Base-by-base conservation (phyloP, 306 rosid species). In the Acacia acuminata region DNA sequence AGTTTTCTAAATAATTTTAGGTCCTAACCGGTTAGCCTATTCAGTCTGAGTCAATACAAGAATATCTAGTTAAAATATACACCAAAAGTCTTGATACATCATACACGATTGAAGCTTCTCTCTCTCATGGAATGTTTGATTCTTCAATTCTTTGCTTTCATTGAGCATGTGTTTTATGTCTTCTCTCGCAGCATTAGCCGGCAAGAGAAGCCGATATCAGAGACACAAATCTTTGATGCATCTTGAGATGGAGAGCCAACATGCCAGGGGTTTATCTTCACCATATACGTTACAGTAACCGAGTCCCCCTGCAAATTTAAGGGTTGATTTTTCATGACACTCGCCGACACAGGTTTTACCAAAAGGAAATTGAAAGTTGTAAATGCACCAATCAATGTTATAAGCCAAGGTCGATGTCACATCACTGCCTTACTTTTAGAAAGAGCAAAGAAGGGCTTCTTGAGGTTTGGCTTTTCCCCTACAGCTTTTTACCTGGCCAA, bases 161-260 rank as follows among this genome's bases (percentile, higher is more conserved):
- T 60, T 60, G 34, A 60, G 66, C 32, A 25, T 65, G 12, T 32
- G 56, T 74, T 58, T 45, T 68, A 47, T 70, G 82, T 68, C 73
- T 71, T 85, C 47, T 77, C 3, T 22, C 5, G 83, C 94, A 96
- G 99, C 98, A 65, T 91, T 96, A 77, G 86, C 94, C 5, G 98
- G 98, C 61, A 96, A 93, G 87, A 90, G 97, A 86, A 93, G 90
- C 88, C 75, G 93, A 68, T 78, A 93, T 78, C 93, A 90, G 66
- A 91, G 98, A 81, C 99, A 96, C 81, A 93, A 96, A 86, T 93
- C 97, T 25, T 84, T 96, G 77, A 94, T 92, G 97, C 88, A 79
- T 86, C 97, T 96, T 61, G 99, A 93, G 88, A 92, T 96, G 99
- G 99, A 96, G 83, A 96, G 99, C 81, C 98, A 92, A 84, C 99